Evolutionary conservation across 2,329 filamentous ascomycete species (phyloP).

Genomic region (Clonostachys rosea): DNA sequence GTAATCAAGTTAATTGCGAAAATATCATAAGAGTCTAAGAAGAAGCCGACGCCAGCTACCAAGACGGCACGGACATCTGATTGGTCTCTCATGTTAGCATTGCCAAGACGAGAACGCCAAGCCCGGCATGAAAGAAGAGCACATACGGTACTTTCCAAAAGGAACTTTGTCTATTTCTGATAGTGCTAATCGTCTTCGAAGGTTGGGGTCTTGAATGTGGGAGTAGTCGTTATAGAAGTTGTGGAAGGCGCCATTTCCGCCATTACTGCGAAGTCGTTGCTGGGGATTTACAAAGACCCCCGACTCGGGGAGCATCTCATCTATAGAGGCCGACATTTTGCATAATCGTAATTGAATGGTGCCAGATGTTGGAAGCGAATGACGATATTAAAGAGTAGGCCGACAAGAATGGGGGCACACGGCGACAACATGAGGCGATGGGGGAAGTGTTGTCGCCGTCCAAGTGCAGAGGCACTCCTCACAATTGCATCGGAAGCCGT

Average conservation of each 20-base stretch:
- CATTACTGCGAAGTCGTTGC: conserved; percentile 35
- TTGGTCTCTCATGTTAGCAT: background rate
- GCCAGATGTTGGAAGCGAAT: too few relatives aligned
- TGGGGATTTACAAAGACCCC: conserved; percentile 7
- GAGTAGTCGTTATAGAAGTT: conserved; percentile 70
- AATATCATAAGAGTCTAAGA: conserved; percentile 77
- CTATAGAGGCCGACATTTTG: conserved; percentile 19
- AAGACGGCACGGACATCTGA: conserved; percentile 64
- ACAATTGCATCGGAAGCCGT: too few relatives aligned
- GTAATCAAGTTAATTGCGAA: conserved; percentile 77
- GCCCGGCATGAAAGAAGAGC: background rate
- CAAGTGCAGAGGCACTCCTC: background rate
- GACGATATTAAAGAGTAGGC: background rate
- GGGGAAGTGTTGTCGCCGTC: background rate
- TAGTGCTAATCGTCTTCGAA: conserved; percentile 69
- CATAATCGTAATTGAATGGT: too few relatives aligned
- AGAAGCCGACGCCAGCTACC: conserved; percentile 79
- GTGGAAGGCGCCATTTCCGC: conserved; percentile 66
- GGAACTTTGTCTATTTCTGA: conserved; percentile 77
- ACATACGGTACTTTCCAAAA: conserved; percentile 65
- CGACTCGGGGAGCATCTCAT: conserved; percentile 36
- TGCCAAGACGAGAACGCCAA: background rate
- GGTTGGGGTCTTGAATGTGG: conserved; percentile 66
- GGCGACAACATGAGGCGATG: background rate
- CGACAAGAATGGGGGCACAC: background rate